Base-by-base conservation (phyloP, 1,284 basidiomycete species). In the Ustilago loliicola region DNA sequence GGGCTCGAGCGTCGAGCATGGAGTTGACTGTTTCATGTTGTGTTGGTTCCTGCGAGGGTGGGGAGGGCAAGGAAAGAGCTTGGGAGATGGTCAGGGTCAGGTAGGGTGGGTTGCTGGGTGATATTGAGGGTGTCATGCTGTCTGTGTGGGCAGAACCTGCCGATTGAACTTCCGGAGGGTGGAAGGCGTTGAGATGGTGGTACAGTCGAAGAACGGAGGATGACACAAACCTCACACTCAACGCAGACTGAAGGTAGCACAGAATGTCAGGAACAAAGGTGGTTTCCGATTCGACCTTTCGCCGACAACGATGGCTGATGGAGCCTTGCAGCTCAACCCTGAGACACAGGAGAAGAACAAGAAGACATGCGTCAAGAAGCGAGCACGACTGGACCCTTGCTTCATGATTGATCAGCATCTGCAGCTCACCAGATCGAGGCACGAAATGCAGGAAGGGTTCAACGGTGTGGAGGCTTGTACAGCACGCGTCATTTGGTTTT, bases 1-100 rank as follows among this genome's bases (percentile, higher is more conserved):
- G 38, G 4, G 85, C 86, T 15, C 87, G 83, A 56, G 84, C 78
- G 13, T 85, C 76, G 32, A 88, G 81, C 58, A 88, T 73, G 57
- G 84, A 75, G 29, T 85, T 79, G 48, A 88, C 82, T 13, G 83
- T 81, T 30, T 62, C 63, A 57, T 87, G 83, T 21, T 83, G 72
- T 58, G 83, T 79, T 1, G 87, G 87, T 58, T 87, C 73, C 2
- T 62, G 71, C 11, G 80, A 72, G 54, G 85, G 17, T 2, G 80
- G 77, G 25, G 66, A 4, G 0, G 71, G 56, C 0, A 81, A 62
- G 2, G 72, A 72, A 9, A 71, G 68, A 2, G 70, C 73, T 51
- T 79, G 73, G 2, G 73, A 65, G 42, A 79, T 73, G 15, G 61
- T 79, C n/a, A 79, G 59, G 0, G 77, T 66, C 30, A 79, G 61